Evolutionary conservation across 257 asterid species (phyloP).

Genomic region (Perilla frutescens): DNA sequence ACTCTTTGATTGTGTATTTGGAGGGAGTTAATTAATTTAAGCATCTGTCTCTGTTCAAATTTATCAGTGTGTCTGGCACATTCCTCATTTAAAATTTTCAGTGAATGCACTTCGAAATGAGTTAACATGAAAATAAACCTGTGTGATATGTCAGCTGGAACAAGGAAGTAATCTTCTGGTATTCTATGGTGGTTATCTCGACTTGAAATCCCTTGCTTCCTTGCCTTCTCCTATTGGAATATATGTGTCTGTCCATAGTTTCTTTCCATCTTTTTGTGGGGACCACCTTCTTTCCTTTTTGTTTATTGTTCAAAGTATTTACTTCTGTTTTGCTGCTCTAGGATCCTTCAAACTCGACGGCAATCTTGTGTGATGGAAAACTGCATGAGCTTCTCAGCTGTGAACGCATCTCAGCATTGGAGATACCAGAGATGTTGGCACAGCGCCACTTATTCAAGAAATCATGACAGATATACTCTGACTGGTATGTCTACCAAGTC

Average conservation of each 20-base stretch:
- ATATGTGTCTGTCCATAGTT: neutral
- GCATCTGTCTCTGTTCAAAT: neutral
- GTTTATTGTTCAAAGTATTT: slow-evolving; percentile 15
- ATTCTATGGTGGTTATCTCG: neutral
- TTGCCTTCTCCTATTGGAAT: too few relatives aligned
- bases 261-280: neutral
- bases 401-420: slow-evolving; percentile 65
- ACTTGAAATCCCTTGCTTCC: neutral
- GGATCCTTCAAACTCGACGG: slow-evolving; percentile 68
- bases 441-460: slow-evolving; percentile 57
- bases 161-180: slow-evolving; percentile 5
- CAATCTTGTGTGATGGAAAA: slow-evolving; percentile 63
- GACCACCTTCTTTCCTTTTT: neutral
- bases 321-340: slow-evolving; percentile 34
- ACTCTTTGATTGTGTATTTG: neutral
- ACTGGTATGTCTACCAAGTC: slow-evolving; percentile 42
- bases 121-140: neutral
- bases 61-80: neutral
- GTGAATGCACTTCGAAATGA: slow-evolving; percentile 11
- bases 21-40: neutral
- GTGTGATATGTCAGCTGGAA: neutral
- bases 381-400: slow-evolving; percentile 70
- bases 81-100: neutral
- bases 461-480: slow-evolving; percentile 45
- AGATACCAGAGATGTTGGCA: slow-evolving; percentile 65